phyloP scores from a whole-genome alignment of 257 asterid genomes.

The Solanum chmielewskii region DNA sequence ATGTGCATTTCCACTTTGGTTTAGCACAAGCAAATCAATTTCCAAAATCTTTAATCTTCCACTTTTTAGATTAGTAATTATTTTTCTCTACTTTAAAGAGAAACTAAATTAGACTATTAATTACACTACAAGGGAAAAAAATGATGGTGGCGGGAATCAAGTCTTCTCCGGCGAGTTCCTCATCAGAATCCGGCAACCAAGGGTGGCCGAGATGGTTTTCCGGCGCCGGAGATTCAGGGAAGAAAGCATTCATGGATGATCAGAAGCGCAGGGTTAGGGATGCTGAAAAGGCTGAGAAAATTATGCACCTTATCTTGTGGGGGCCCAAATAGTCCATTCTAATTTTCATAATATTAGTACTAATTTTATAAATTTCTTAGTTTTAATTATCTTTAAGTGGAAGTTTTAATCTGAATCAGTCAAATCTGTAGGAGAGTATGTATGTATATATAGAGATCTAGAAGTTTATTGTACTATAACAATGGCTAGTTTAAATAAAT shows the following conservation, averaged over 20 bases:
- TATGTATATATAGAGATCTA: background rate
- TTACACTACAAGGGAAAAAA: background rate
- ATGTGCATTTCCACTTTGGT: background rate
- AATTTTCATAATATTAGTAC: background rate
- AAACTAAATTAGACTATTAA: background rate
- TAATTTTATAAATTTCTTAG: background rate
- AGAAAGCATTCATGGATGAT: background rate
- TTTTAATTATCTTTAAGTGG: background rate
- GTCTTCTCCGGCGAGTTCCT: background rate
- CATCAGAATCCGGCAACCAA: background rate
- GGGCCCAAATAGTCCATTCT: slow-evolving; percentile 3
- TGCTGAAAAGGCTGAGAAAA: slow-evolving; percentile 4
- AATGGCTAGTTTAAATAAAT: background rate
- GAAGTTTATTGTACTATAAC: background rate
- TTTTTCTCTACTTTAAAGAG: background rate
- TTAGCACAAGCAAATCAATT: background rate
- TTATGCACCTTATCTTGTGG: slow-evolving; percentile 5
- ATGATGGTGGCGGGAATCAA: background rate
- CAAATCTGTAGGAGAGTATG: background rate
- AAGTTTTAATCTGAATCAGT: background rate
- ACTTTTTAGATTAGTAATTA: background rate
- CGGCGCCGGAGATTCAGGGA: background rate
- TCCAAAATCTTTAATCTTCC: background rate
- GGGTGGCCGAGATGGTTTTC: background rate
- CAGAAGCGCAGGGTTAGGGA: slow-evolving; percentile 3